Conservation (phyloP, 148 eudicot species). For the Hydrangea macrophylla region DNA sequence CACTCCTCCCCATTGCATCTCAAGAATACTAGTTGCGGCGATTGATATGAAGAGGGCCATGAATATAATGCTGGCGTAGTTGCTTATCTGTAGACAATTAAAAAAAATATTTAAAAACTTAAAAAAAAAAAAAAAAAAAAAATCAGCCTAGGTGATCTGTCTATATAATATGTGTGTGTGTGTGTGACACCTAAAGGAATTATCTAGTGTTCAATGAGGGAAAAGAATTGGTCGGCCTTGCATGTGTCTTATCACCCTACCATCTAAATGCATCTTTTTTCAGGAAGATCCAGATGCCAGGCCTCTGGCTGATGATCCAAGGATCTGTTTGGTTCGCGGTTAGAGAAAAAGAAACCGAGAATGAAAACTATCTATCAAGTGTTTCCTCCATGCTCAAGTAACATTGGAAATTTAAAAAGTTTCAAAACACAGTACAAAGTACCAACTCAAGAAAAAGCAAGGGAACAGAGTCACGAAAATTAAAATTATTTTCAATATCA, state of each 20-base stretch:
- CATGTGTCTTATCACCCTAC: neutral
- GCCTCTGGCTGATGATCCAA: neutral
- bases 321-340: too few relatives aligned
- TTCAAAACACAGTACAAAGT: too few relatives aligned
- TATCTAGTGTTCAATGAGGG: too few relatives aligned
- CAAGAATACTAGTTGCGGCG: slow-evolving; percentile 53
- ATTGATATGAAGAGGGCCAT: slow-evolving; percentile 70
- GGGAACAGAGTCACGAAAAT: too few relatives aligned
- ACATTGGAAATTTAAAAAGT: too few relatives aligned
- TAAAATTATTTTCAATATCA: too few relatives aligned
- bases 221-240: too few relatives aligned
- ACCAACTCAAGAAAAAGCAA: too few relatives aligned
- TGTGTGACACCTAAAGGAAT: neutral
- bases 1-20: slow-evolving; percentile 75
- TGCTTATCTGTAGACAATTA: slow-evolving; percentile 50
- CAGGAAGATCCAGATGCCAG: neutral
- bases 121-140: neutral
- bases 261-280: neutral
- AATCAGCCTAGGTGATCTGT: too few relatives aligned
- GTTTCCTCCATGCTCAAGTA: too few relatives aligned
- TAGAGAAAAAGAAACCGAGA: too few relatives aligned
- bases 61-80: slow-evolving; percentile 65
- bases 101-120: neutral
- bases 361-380: too few relatives aligned
- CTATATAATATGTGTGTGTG: neutral